Evolutionary conservation across 164 flowering plant genomes (phyloP), one percentile per base, ranked within the genome.

Genomic region (Vitis rupestris): DNA sequence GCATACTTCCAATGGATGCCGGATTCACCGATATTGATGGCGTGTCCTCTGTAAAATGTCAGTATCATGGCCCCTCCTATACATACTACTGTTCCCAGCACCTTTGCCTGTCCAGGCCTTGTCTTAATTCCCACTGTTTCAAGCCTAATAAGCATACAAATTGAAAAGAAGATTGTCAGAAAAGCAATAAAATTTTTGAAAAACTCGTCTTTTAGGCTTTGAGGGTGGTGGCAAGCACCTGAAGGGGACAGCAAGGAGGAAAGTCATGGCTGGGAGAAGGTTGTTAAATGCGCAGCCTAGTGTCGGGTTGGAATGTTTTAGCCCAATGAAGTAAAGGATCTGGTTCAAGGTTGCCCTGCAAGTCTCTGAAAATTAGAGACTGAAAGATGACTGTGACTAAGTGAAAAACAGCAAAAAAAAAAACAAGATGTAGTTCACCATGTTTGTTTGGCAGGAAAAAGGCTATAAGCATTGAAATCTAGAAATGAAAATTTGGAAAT

Each of bases 31-130:
- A 91, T 82, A 53, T 64, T 61, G 11, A 95, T 70, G 1, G 23
- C 51, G 6, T 64, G 63, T 11, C 99, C 97, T 61, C 88, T 86
- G 87, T 90, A 95, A 65, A 95, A 89, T 44, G 98, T 88, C 79
- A 93, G 71, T 12, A 95, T 47, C 90, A 95, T 86, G 3, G 99
- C 98, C 47, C 97, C 99, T 7, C 91, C 90, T 4, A 93, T 90
- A 57, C 96, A 90, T 4, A 89, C 29, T 13, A 78, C 15, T 23
- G 98, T 94, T n/a, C 97, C 97, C 10, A 78, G 0, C 19, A 92
- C 75, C 80, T 94, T 94, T 0, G 94, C 97, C 56, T 81, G 83
- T 58, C 92, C 97, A 52, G 82, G 49, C 47, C 11, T 69, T 30
- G 59, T 85, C 84, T 65, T 89, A 8, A 91, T 66, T 23, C 85